A percentile compares a stretch with the other conserved stretches of the same genome.
phyloP scores from a whole-genome alignment of 2,329 filamentous ascomycete genomes.

The Westerdykella aurantiaca region DNA sequence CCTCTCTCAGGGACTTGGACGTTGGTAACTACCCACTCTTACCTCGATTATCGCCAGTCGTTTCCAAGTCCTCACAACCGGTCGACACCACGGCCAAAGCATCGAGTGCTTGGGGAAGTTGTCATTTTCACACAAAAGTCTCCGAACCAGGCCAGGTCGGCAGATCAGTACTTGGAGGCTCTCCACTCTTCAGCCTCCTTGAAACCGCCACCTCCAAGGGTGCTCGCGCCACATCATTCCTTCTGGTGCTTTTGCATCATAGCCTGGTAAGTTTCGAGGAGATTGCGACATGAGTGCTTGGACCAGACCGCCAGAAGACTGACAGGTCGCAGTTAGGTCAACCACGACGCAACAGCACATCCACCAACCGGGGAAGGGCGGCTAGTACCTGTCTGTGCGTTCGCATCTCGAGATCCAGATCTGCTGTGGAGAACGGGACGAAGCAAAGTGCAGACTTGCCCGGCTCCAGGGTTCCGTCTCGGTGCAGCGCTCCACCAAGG shows the following conservation, averaged over 20 bases:
- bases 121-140: conserved; percentile 15
- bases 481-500: conserved; percentile 27
- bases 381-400: conserved; percentile 30
- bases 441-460: conserved; percentile 30
- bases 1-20: not conserved
- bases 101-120: conserved; percentile 5
- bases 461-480: conserved; percentile 19
- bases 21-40: not conserved
- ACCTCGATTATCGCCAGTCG: not conserved
- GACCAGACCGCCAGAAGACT: conserved; percentile 23
- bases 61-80: conserved; percentile 4
- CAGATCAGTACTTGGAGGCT: conserved; percentile 24
- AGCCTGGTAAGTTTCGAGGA: conserved; percentile 33
- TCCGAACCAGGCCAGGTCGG: conserved; percentile 19
- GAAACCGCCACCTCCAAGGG: conserved; percentile 31
- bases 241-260: conserved; percentile 29
- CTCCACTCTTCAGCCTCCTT: conserved; percentile 24
- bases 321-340: conserved; percentile 30
- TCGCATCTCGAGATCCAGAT: conserved; percentile 24
- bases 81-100: conserved; percentile 7
- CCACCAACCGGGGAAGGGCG: conserved; percentile 20
- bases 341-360: conserved; percentile 6
- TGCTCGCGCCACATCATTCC: conserved; percentile 30
- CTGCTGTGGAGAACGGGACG: conserved; percentile 34
- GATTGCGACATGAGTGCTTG: conserved; percentile 25